A percentile compares a stretch with the other conserved stretches of the same genome.
Evolutionary conservation across 2,329 filamentous ascomycete species (phyloP).

Genomic region (Fusarium keratoplasticum): DNA sequence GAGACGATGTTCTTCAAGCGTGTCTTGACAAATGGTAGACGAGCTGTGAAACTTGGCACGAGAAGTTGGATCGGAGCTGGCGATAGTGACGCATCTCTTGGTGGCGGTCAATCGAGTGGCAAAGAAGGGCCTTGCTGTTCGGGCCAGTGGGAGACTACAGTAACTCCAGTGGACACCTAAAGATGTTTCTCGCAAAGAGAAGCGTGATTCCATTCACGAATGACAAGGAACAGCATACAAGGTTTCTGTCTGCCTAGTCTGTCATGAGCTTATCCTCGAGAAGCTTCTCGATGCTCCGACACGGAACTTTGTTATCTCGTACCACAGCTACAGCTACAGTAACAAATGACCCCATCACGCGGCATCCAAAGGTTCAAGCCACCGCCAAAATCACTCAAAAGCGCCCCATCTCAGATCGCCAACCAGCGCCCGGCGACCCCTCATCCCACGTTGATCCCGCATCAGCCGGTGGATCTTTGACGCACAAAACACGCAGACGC

Average conservation of each 20-base stretch:
- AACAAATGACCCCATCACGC: constrained; percentile 19
- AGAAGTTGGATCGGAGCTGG: background rate
- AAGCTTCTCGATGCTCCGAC: constrained; percentile 12
- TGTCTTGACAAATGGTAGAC: background rate
- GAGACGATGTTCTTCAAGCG: background rate
- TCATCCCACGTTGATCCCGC: background rate
- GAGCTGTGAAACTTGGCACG: background rate
- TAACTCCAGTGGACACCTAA: background rate
- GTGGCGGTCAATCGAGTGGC: background rate
- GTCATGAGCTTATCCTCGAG: background rate
- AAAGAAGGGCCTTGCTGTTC: background rate
- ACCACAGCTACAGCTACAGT: constrained; percentile 4
- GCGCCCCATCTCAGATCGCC: constrained; percentile 35
- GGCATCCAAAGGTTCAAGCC: constrained; percentile 15
- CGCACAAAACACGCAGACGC: constrained; percentile 36
- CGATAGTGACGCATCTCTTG: background rate
- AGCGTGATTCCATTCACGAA: background rate
- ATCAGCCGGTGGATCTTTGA: constrained; percentile 14
- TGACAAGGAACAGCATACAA: background rate
- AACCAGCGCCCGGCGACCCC: constrained; percentile 23
- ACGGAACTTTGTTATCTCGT: constrained; percentile 30
- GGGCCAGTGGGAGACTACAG: background rate
- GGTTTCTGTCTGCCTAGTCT: background rate
- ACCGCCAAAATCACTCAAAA: constrained; percentile 42
- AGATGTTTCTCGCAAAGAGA: background rate